These are phyloP conservation scores for Pythium rishiriense DNA, from an alignment of 352 stramenopile genomes.

Conservation along the genomic window DNA sequence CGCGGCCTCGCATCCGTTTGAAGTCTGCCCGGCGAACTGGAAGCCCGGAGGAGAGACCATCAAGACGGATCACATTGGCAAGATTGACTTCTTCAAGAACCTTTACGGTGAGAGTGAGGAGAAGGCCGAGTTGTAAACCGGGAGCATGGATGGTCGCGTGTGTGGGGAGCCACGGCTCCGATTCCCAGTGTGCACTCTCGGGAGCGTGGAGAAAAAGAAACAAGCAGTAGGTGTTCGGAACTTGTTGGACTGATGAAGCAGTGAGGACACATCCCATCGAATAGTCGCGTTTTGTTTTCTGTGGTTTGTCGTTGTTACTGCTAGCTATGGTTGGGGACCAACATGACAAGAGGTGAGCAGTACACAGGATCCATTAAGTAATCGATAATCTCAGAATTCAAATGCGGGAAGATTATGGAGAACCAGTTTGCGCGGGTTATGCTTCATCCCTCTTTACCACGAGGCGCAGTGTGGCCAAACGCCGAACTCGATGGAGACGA, in stretches of 20 bases:
- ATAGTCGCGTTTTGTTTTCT: too few species aligned
- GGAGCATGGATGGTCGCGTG: neutral
- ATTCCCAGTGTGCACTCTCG: too few species aligned
- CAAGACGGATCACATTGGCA: conserved; percentile 81
- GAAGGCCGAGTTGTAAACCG: conserved; percentile 48
- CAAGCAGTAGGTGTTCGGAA: neutral
- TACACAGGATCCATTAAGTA: neutral
- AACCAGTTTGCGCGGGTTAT: neutral
- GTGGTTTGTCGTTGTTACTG: too few species aligned
- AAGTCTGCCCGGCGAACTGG: conserved; percentile 88
- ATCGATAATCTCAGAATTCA: conserved; percentile 1
- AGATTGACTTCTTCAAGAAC: conserved; percentile 85
- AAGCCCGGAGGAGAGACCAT: conserved; percentile 82
- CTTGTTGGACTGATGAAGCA: too few species aligned
- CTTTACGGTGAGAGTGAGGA: conserved; percentile 60
- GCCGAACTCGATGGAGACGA: neutral
- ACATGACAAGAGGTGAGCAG: neutral
- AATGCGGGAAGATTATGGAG: neutral
- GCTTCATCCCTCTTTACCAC: neutral
- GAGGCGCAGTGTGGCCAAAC: neutral
- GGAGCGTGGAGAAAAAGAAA: too few species aligned
- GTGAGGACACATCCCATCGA: too few species aligned
- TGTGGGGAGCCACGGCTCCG: neutral
- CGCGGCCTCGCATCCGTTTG: conserved; percentile 61
- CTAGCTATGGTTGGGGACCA: too few species aligned